A percentile compares a stretch with the other conserved stretches of the same genome.
Conservation (phyloP, 2,329 filamentous ascomycete species). For the Achaetomium macrosporum region DNA sequence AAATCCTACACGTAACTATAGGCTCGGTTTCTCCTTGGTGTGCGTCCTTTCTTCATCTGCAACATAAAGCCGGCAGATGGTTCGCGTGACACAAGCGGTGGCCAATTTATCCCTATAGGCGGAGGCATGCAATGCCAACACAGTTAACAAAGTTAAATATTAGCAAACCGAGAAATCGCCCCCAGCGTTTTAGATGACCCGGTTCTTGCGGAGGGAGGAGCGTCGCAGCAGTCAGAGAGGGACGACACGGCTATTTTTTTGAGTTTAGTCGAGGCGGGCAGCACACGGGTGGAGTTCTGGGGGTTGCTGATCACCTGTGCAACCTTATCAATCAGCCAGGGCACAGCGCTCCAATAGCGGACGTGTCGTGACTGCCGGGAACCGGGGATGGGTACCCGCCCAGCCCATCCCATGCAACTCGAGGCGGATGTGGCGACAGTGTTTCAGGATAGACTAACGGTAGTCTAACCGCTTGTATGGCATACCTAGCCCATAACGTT, state of each 20-base stretch:
- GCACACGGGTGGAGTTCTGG: not conserved
- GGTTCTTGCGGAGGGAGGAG: constrained; percentile 8
- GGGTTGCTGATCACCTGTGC: too few relatives aligned
- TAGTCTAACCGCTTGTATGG: too few relatives aligned
- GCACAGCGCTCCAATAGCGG: constrained; percentile 1
- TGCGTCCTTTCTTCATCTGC: constrained; percentile 19
- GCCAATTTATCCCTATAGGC: constrained; percentile 21
- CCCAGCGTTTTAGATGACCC: constrained; percentile 9
- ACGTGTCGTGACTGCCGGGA: constrained; percentile 15
- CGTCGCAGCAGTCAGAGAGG: constrained; percentile 16
- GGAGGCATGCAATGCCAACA: constrained; percentile 10
- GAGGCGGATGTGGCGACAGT: too few relatives aligned
- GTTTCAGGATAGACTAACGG: too few relatives aligned
- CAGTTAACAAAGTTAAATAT: constrained; percentile 15
- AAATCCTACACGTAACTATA: constrained; percentile 11
- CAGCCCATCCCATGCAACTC: not conserved
- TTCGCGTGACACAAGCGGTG: constrained; percentile 21
- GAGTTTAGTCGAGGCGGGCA: not conserved
- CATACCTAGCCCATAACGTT: too few relatives aligned
- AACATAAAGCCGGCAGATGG: constrained; percentile 28
- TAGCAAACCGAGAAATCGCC: constrained; percentile 20
- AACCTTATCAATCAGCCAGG: too few relatives aligned
- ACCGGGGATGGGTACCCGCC: constrained; percentile 10
- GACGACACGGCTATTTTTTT: constrained; percentile 26
- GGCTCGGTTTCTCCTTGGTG: not conserved